phyloP scores from a whole-genome alignment of 176 grass and related monocot species.

The Raddia distichophylla region DNA sequence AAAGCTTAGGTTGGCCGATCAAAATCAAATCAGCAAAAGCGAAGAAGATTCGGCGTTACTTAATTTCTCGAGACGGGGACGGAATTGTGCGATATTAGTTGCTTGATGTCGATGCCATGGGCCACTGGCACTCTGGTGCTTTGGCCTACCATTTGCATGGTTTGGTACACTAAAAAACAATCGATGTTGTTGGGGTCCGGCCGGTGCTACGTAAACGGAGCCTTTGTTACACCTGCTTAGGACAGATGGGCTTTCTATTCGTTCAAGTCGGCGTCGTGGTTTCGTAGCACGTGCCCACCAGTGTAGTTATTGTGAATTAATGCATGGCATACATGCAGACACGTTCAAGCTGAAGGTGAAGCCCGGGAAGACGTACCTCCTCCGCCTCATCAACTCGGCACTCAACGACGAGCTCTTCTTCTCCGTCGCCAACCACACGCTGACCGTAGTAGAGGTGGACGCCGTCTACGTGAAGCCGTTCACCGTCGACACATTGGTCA shows the following conservation, averaged over 20 bases:
- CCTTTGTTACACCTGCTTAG: slow-evolving; percentile 17
- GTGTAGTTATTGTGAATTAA: not conserved
- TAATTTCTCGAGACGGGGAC: slow-evolving; percentile 41
- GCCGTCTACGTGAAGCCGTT: slow-evolving; percentile 70
- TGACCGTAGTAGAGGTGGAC: slow-evolving; percentile 75
- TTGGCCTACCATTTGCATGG: slow-evolving; percentile 36
- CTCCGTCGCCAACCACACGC: slow-evolving; percentile 64
- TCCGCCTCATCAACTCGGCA: slow-evolving; percentile 71
- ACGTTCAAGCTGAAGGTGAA: slow-evolving; percentile 68
- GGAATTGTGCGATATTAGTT: slow-evolving; percentile 13
- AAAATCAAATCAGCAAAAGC: slow-evolving; percentile 35
- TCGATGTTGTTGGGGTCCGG: not conserved
- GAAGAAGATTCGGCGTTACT: slow-evolving; percentile 36
- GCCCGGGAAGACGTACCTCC: slow-evolving; percentile 60
- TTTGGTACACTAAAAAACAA: slow-evolving; percentile 30
- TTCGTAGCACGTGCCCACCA: not conserved
- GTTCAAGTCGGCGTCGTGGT: not conserved
- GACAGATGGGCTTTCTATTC: slow-evolving; percentile 29
- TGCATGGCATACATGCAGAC: slow-evolving; percentile 42
- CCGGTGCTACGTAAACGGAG: slow-evolving; percentile 11
- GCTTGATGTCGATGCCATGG: slow-evolving; percentile 18
- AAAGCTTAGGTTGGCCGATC: too few relatives aligned
- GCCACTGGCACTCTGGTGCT: slow-evolving; percentile 29
- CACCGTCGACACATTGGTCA: slow-evolving; percentile 49
- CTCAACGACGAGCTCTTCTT: slow-evolving; percentile 85